Conservation (phyloP, 345 rosid genomes). For the Dipteronia sinensis region DNA sequence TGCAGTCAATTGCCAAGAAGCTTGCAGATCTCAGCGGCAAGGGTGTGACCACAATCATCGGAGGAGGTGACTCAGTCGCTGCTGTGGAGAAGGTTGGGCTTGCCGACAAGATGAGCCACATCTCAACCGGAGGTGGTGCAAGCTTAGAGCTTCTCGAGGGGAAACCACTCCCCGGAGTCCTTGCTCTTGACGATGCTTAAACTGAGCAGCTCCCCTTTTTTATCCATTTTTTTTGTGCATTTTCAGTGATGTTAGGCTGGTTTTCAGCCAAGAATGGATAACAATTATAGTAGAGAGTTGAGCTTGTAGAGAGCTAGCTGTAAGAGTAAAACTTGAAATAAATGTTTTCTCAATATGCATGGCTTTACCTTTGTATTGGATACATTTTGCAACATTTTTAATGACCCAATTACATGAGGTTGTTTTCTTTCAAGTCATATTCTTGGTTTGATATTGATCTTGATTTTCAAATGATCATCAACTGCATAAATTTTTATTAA, state of each 20-base stretch:
- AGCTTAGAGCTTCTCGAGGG: constrained; percentile 98
- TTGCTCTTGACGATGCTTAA: constrained; percentile 83
- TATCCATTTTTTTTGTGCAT: background rate
- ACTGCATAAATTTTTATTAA: background rate
- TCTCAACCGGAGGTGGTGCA: constrained; percentile 97
- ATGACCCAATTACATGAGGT: background rate
- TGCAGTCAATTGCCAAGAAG: constrained; percentile 82
- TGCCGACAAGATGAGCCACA: constrained; percentile 95
- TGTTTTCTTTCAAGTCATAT: background rate
- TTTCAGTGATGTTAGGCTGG: constrained; percentile 32
- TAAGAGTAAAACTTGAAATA: constrained; percentile 17
- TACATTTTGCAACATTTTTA: constrained; percentile 1
- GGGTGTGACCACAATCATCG: constrained; percentile 93
- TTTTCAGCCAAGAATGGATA: constrained; percentile 27
- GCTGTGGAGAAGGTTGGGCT: constrained; percentile 95
- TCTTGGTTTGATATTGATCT: background rate
- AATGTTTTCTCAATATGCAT: constrained; percentile 11
- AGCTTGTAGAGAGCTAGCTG: constrained; percentile 22
- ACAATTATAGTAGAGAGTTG: constrained; percentile 5
- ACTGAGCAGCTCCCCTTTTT: constrained; percentile 10
- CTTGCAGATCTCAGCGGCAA: constrained; percentile 80
- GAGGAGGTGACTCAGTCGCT: constrained; percentile 98
- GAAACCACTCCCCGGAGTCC: constrained; percentile 83
- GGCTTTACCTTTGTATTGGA: constrained; percentile 2
- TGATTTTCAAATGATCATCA: background rate